Base-by-base conservation (phyloP, 768 basidiomycete genomes). In the Leccinum broughii region DNA sequence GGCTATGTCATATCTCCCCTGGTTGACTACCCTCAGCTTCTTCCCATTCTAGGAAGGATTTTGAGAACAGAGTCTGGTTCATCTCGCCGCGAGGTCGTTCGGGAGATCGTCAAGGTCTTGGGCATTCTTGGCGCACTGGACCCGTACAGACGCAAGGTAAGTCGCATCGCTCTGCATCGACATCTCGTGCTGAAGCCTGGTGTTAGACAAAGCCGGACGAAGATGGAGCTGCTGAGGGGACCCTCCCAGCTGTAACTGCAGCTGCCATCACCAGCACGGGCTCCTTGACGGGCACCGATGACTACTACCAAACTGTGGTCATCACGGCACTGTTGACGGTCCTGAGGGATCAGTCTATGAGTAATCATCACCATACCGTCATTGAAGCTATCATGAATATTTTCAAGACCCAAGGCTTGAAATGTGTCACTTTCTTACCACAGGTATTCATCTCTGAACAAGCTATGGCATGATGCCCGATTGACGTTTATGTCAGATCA, bases 381-480 rank as follows among this genome's bases (percentile, higher is more conserved):
- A 95, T 98, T 58, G 95, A 98, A 72, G 95, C 95, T 1, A 90
- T 99, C 66, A 98, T 98, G 93, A 90, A 93, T 51, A 98, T 99
- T 62, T 99, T 98, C 83, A 95, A 95, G 75, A 97, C 95, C 0
- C 95, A 98, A 70, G 95, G 96, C 14, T 77, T 98, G 70, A 95
- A 95, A 80, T 97, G 94, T 72, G 95, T 96, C 20, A 85, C 92
- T 2, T 98, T 98, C 76, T 77, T 99, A 26, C 92, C 96, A 49
- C 95, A 97, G 81, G 93, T 94, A 70, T 62, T 53, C 58, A 26
- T 49, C 20, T 37, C 48, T 41, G 55, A 56, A 56, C 22, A 48
- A 39, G 26, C 17, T 26, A 50, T 34, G 6, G 13, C 35, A 56
- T 34, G 9, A 56, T 26, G 9, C 60, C 13, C 70, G 51, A 58